Evolutionary conservation across 306 rosid genomes (phyloP), one percentile per base, ranked within the genome.

Genomic region (Gleditsia sinensis): DNA sequence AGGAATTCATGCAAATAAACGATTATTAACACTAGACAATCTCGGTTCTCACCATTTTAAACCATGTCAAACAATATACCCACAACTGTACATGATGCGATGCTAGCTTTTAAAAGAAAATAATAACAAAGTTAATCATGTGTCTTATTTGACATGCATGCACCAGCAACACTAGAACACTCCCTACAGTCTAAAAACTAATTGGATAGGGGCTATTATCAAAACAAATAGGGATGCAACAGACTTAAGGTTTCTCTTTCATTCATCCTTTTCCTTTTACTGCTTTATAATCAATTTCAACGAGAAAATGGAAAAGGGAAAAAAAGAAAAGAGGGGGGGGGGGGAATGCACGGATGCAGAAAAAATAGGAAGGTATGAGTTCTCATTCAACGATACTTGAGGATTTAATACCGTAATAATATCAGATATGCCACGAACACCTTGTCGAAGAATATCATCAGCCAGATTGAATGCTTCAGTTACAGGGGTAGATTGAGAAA

Each of bases 361-460:
- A 78, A 55, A 6, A 16, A 13, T 33, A 58, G 30, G 33, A 70
- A 80, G 63, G 61, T 54, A 46, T 42, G 5, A 11, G 50, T 68
- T 61, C 37, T 20, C 21, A 37, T 68, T 49, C 21, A 48, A 68
- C 58, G 81, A 66, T 63, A 40, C 30, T 27, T 30, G n/a, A 28
- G 59, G 48, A 76, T 69, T 78, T 32, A 86, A 65, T 90, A 94
- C 99, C 95, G 91, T 94, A 83, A 94, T 94, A 81, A 94, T 94
- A 81, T 94, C 99, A 60, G 99, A 94, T 82, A 94, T 94, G 49
- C 99, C 99, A 62, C 99, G 99, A 60, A 94, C 99, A 88, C 99
- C 99, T 83, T 94, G 99, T 46, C 97, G 91, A 70, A 94, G 95
- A 84, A 90, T 94, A 86, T 94, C 97, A 86, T 94, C 99, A 64